These are phyloP conservation scores for Coelastrella sp. DNA, from an alignment of 139 green algal species.

Conservation along the genomic window DNA sequence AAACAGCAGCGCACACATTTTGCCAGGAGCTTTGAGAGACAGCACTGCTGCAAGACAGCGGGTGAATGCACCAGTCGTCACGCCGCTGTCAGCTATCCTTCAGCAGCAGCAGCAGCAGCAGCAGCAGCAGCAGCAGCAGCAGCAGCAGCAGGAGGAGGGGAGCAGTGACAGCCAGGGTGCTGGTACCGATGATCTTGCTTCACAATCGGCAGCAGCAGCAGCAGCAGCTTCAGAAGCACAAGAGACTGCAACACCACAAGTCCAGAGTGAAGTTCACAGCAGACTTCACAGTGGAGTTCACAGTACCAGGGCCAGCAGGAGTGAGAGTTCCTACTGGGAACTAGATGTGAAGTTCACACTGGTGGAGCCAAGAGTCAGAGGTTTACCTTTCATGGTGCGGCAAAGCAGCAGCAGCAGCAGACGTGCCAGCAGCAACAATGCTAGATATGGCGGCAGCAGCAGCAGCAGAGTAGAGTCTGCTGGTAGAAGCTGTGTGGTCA, in stretches of 20 bases:
- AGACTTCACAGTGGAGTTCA: background rate
- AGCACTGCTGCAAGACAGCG: background rate
- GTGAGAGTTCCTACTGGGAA: background rate
- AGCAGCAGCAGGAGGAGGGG: background rate
- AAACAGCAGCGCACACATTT: too few species aligned
- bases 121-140: background rate
- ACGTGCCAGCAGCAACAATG: slow-evolving; percentile 6
- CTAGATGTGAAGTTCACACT: slow-evolving; percentile 40
- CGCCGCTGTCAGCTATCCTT: background rate
- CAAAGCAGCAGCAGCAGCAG: slow-evolving; percentile 1
- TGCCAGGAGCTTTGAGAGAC: too few species aligned
- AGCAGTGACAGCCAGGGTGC: background rate
- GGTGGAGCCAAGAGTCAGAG: slow-evolving; percentile 22
- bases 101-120: background rate
- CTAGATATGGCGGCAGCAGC: background rate
- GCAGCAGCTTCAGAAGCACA: background rate
- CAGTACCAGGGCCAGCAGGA: background rate
- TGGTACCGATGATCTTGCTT: background rate
- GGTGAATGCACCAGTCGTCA: background rate
- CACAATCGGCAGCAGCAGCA: slow-evolving; percentile 10
- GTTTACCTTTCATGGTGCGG: background rate
- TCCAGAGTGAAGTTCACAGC: background rate
- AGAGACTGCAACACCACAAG: background rate
- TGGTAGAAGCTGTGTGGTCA: background rate
- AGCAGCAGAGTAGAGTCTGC: background rate